Evolutionary conservation across 1,284 basidiomycete genomes (phyloP), one percentile per base, ranked within the genome.

Genomic region (Sanghuangporus baumii): DNA sequence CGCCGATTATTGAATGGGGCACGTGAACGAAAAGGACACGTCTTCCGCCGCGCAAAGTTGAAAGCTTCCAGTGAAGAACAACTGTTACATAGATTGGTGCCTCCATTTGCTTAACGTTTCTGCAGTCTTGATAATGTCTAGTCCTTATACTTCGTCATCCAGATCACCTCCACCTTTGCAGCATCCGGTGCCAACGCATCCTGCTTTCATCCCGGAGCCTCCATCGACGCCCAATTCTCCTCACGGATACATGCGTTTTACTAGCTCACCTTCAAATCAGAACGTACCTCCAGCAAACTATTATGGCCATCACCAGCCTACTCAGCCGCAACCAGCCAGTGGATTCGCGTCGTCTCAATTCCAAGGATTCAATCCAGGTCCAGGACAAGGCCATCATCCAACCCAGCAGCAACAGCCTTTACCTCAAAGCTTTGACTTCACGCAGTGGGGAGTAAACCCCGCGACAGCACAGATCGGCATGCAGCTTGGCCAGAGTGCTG

Each of bases 381-480:
- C 11, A 9, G 34, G 55, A 20, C 55, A 57, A 11, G 55, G 55
- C 1, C 55, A 41, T 31, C 31, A 57, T 58, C 26, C 38, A 34
- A 47, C 64, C 31, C 67, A 54, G 20, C 59, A 52, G 14, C 65
- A 62, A 18, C 69, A 66, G 64, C 64, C 54, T 47, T 55, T 61
- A 20, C 65, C 40, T 55, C 66, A 62, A 52, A 65, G 63, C 43
- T 67, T 61, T 3, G 83, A 88, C 70, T 88, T 88, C 67, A 80
- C 80, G 1, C 86, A 87, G 18, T 93, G 89, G 89, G 88, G 88
- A 0, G 83, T 98, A 75, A 91, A 98, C 73, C 93, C 95, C 72
- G 88, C 94, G 3, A 98, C 97, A 2, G 91, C 96, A 0, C 93
- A 97, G 75, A 91, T 99, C 76, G 94, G 96, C 37, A 91, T 99